phyloP scores from a whole-genome alignment of 2,329 filamentous ascomycete species.

The Aspergillus sp. region DNA sequence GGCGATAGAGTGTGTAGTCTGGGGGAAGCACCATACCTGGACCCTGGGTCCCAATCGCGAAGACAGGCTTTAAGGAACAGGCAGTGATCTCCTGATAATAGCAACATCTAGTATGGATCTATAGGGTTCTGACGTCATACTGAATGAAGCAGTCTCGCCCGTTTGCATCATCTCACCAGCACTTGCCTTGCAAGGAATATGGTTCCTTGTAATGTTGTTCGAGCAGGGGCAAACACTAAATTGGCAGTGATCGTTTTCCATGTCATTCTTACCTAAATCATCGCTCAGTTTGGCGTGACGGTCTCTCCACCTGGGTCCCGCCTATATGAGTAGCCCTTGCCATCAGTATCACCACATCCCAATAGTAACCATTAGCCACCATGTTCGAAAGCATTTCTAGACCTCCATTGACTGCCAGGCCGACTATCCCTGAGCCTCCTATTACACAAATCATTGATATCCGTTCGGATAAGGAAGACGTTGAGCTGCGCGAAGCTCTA shows the following conservation, averaged over 20 bases:
- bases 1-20: slow-evolving; percentile 52
- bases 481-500: slow-evolving; percentile 5
- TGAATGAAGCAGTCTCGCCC: not conserved
- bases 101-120: not conserved
- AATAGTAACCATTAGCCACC: not conserved
- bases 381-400: slow-evolving; percentile 1
- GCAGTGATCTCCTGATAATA: not conserved
- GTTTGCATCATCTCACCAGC: no score
- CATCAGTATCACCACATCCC: no score
- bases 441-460: slow-evolving; percentile 14
- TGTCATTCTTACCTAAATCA: not conserved
- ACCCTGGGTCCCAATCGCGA: slow-evolving; percentile 40
- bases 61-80: slow-evolving; percentile 32
- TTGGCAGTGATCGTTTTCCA: not conserved
- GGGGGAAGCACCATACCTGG: slow-evolving; percentile 54
- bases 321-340: not conserved
- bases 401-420: not conserved
- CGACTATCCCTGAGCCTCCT: not conserved
- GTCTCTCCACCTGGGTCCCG: not conserved
- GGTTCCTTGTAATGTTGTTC: no score
- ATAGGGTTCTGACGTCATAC: not conserved
- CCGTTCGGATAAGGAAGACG: slow-evolving; percentile 7
- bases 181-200: no score
- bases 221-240: no score
- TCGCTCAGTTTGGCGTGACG: no score